phyloP scores from a whole-genome alignment of 345 rosid species.

The Geranium brycei region DNA sequence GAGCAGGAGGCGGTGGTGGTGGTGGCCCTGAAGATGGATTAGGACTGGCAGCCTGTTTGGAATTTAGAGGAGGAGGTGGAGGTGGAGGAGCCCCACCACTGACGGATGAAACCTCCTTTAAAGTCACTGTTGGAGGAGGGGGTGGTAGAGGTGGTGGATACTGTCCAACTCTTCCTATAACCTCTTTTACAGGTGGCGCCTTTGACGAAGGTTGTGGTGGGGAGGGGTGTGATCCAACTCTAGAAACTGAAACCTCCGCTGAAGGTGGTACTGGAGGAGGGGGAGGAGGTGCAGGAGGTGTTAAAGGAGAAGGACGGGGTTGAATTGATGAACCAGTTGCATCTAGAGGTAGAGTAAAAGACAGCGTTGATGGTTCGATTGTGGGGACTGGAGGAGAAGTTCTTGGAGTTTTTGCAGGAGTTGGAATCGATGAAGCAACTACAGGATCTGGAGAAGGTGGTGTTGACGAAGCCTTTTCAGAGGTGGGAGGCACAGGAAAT shows the following conservation, averaged over 20 bases:
- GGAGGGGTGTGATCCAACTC: not conserved
- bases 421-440: not conserved
- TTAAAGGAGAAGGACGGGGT: not conserved
- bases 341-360: not conserved
- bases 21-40: constrained; percentile 20
- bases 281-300: too few relatives aligned
- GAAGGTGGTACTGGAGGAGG: not conserved
- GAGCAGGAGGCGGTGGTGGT: constrained; percentile 15
- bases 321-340: constrained; percentile 1
- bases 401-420: not conserved
- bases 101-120: constrained; percentile 13
- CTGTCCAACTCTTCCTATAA: not conserved
- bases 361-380: not conserved
- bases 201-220: constrained; percentile 2
- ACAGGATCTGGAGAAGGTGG: not conserved
- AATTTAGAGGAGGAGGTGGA: constrained; percentile 32
- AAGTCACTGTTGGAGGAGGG: constrained; percentile 21
- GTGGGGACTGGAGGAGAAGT: not conserved
- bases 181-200: not conserved
- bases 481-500: not conserved
- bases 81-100: constrained; percentile 28
- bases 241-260: not conserved
- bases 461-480: too few relatives aligned
- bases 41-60: constrained; percentile 14
- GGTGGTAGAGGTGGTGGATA: constrained; percentile 7